Percentiles rank a stretch among this genome's conserved stretches.
These are phyloP conservation scores for Botrytis squamosa DNA, from an alignment of 2,329 filamentous ascomycete genomes.

Conservation along the genomic window DNA sequence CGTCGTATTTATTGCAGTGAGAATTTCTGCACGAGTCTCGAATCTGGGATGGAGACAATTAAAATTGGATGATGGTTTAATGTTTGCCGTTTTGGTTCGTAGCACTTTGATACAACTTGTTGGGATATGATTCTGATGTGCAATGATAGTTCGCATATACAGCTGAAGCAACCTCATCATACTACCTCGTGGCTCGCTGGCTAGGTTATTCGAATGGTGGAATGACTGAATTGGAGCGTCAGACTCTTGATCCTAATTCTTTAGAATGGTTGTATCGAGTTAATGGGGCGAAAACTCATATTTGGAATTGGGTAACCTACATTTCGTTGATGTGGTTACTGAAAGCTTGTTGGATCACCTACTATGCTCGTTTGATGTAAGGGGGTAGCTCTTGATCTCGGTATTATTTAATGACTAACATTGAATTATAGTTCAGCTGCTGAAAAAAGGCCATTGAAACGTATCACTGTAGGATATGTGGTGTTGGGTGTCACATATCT, in stretches of 20 bases:
- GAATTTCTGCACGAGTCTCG: background rate
- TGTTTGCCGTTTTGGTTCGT: slow-evolving; percentile 13
- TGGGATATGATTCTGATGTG: background rate
- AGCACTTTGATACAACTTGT: too few species aligned
- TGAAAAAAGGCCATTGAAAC: slow-evolving; percentile 2
- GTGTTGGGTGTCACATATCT: slow-evolving; percentile 4
- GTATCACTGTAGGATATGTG: slow-evolving; percentile 13
- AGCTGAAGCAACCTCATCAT: background rate
- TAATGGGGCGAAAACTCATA: slow-evolving; percentile 13
- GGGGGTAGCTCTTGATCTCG: background rate
- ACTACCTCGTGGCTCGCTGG: slow-evolving; percentile 4
- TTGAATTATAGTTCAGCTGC: background rate
- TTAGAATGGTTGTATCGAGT: slow-evolving; percentile 16
- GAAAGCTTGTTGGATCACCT: slow-evolving; percentile 14
- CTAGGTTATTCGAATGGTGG: slow-evolving; percentile 12
- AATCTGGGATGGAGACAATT: slow-evolving; percentile 13
- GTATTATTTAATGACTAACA: background rate
- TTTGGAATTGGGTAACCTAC: slow-evolving; percentile 16
- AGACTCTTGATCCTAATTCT: slow-evolving; percentile 11
- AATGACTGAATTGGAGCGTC: background rate
- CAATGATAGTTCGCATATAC: slow-evolving; percentile 15
- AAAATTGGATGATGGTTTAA: slow-evolving; percentile 6
- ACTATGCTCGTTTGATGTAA: slow-evolving; percentile 14
- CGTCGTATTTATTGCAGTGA: background rate
- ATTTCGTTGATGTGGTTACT: slow-evolving; percentile 12